A percentile compares a stretch with the other conserved stretches of the same genome.
Evolutionary conservation across 768 basidiomycete species (phyloP).

Genomic region (Auricularia sp.): DNA sequence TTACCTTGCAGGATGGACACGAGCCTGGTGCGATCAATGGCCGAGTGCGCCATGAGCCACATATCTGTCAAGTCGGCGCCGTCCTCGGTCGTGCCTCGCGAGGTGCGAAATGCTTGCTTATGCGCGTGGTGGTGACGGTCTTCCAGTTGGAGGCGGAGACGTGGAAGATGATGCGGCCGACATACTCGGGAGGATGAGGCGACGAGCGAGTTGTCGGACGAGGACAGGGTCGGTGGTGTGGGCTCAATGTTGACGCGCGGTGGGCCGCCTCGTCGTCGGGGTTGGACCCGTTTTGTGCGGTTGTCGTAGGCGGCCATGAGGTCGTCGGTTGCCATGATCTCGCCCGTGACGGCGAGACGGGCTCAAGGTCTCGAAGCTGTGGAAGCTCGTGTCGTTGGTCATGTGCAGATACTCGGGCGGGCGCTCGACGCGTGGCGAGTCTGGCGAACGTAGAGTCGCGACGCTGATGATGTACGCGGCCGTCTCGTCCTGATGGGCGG

Average conservation of each 20-base stretch:
- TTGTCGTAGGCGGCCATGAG: not conserved
- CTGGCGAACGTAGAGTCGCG: slow-evolving; percentile 73
- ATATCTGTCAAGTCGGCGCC: slow-evolving; percentile 54
- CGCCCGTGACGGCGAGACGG: slow-evolving; percentile 6
- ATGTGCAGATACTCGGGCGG: slow-evolving; percentile 52
- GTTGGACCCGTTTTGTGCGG: too few species aligned
- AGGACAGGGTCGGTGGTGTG: slow-evolving; percentile 51
- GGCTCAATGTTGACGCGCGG: slow-evolving; percentile 37
- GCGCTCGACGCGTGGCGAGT: slow-evolving; percentile 47
- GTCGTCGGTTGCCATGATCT: not conserved
- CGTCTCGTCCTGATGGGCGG: slow-evolving; percentile 71
- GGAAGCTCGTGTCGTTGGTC: slow-evolving; percentile 53
- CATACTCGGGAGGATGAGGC: slow-evolving; percentile 58
- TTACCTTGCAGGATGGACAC: slow-evolving; percentile 49
- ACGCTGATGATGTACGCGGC: slow-evolving; percentile 75
- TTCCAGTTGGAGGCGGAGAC: slow-evolving; percentile 84
- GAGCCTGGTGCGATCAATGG: slow-evolving; percentile 60
- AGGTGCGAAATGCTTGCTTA: slow-evolving; percentile 61
- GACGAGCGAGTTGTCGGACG: slow-evolving; percentile 43
- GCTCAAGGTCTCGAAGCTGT: slow-evolving; percentile 58
- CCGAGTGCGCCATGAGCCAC: slow-evolving; percentile 66
- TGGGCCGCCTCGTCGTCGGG: too few species aligned
- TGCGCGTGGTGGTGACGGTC: slow-evolving; percentile 58
- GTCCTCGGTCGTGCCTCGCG: slow-evolving; percentile 28
- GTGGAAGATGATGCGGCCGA: slow-evolving; percentile 74